Evolutionary conservation across 2,329 filamentous ascomycete genomes (phyloP), one percentile per base, ranked within the genome.

Genomic region (Microcyclosporella mali): DNA sequence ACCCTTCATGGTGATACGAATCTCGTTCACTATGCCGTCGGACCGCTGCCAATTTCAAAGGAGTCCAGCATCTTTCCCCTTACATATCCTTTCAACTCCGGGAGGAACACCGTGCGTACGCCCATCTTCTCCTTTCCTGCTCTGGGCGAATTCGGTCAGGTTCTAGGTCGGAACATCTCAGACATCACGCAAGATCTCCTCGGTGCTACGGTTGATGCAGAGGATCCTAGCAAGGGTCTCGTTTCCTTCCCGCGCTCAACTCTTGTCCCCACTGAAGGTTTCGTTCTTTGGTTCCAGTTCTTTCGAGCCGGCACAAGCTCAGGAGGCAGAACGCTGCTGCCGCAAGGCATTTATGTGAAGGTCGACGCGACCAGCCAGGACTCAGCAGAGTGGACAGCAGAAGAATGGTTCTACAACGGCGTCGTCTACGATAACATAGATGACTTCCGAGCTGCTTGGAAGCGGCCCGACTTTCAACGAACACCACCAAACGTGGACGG

Each of bases 391-490:
- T 81, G 77, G 77, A 47, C 29, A 6, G 47, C 54, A 8, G 62
- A 67, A 3, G 68, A 71, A 3, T 78, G 73, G 69, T 71, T 75
- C 33, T 79, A 78, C 52, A 71, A 77, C 46, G 70, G 70, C 27
- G 55, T 73, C 4, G 69, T 73, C 40, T 82, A 79, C 50, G 58
- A 66, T 18, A 69, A 69, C 4, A 71, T 68, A 2, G 64, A 74
- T 14, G 66, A 66, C 3, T 72, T 79, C 53, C 63, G 71, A 17
- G 53, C 44, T 1, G 72, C 73, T 2, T 69, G 70, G 46, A 64
- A 60, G 37, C 55, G 55, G 15, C 60, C 65, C 1, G 63, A 57
- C 2, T 75, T 78, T 49, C 61, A 68, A 40, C 73, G 72, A 51
- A 64, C 73, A 16, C 64, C 65, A 16, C 59, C 70, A 17, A 74